These are phyloP conservation scores for Actinomucor elegans DNA, from an alignment of 371 early-diverging fungal species.

Conservation along the genomic window DNA sequence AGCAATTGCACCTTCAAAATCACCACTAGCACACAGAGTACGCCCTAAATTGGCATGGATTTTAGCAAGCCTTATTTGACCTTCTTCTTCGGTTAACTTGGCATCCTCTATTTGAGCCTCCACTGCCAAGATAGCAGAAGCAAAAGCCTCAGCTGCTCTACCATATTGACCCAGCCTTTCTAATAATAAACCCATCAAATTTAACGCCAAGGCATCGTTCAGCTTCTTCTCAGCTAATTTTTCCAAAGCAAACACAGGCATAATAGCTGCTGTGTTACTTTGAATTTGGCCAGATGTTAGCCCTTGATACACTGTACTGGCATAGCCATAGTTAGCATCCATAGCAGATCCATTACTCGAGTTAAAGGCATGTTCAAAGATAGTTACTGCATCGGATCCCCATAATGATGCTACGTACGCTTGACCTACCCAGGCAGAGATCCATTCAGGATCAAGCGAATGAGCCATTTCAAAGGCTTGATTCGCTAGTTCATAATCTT, in stretches of 20 bases:
- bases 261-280: constrained; percentile 32
- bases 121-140: constrained; percentile 53
- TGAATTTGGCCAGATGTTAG: constrained; percentile 7
- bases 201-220: constrained; percentile 62
- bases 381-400: constrained; percentile 55
- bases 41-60: constrained; percentile 66
- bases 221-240: constrained; percentile 71
- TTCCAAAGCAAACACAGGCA: constrained; percentile 68
- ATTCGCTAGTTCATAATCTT: constrained; percentile 79
- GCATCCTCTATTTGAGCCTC: constrained; percentile 34
- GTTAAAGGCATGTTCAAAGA: constrained; percentile 79
- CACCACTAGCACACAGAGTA: constrained; percentile 53
- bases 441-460: constrained; percentile 78
- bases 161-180: constrained; percentile 73
- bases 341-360: constrained; percentile 60
- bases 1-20: constrained; percentile 50
- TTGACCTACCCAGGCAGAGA: constrained; percentile 85
- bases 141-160: constrained; percentile 68
- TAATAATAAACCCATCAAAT: constrained; percentile 73
- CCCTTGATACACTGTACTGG: constrained; percentile 53
- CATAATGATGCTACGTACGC: constrained; percentile 71
- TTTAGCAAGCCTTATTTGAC: constrained; percentile 26
- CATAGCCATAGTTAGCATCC: constrained; percentile 75
- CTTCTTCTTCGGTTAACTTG: constrained; percentile 17
- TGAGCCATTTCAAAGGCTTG: constrained; percentile 78